Evolutionary conservation across 2,329 filamentous ascomycete species (phyloP), one percentile per base, ranked within the genome.

Genomic region (Colletotrichum viniferum): DNA sequence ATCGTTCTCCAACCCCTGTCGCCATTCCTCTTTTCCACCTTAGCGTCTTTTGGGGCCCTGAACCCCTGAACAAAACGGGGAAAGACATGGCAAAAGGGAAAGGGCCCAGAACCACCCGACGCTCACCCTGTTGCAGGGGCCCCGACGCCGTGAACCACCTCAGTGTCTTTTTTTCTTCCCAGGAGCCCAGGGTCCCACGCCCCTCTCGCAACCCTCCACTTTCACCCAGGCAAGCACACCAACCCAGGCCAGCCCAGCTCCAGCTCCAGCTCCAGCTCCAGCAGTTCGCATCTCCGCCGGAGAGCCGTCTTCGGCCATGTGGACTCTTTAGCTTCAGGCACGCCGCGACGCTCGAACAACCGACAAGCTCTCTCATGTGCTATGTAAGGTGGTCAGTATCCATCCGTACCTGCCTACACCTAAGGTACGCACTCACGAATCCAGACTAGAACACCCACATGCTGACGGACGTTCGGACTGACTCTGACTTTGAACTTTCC

Each of bases 51-150:
- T 71, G 21, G 58, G 63, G 61, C 36, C 61, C 48, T 34, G 34
- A 69, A 69, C 69, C 73, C 73, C 73, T 73, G 69, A 61, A 26
- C 48, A 60, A 60, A 76, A 69, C 58, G 73, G 69, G 73, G 73
- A 68, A 65, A 60, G 69, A 64, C 73, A 73, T 76, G 64, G 73
- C 73, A 68, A 62, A 61, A 64, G 43, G 63, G 73, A 73, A 73
- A 72, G 72, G 62, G 69, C 73, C 72, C 68, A 75, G 69, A 71
- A 74, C 68, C 61, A 58, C 62, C 68, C 68, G 55, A 71, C 6
- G 52, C 68, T 71, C 62, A 28, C 32, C 61, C 68, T 43, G 26
- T 48, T 34, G 62, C 73, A 72, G 69, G 72, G 68, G 18, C 69
- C 52, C 55, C 68, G 55, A 24, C 16, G 36, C 36, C 26, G 64